Evolutionary conservation across 345 rosid genomes (phyloP).

Genomic region (Lepidium aucheri): DNA sequence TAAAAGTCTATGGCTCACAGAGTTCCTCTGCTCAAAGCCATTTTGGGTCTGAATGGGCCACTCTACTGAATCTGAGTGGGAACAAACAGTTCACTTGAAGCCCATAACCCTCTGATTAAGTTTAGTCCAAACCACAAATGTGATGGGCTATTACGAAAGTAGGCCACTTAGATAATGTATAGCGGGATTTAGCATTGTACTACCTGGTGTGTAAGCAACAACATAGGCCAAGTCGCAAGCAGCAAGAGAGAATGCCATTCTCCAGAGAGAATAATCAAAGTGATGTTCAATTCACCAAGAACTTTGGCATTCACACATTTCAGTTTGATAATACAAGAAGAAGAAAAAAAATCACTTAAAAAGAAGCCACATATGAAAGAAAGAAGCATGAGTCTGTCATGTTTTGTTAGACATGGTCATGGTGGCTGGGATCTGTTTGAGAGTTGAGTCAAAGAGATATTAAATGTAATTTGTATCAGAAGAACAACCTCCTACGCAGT

Average conservation of each 20-base stretch:
- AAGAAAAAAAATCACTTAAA: too few relatives aligned
- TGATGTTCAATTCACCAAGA: neutral
- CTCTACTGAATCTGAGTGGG: neutral
- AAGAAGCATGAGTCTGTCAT: constrained; percentile 5
- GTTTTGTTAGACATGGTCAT: neutral
- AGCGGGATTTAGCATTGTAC: neutral
- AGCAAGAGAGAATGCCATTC: too few relatives aligned
- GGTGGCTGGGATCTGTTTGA: neutral
- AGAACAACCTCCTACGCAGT: constrained; percentile 61
- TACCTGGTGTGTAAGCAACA: too few relatives aligned
- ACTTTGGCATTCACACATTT: too few relatives aligned
- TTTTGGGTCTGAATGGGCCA: neutral
- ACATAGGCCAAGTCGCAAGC: neutral
- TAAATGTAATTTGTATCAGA: constrained; percentile 31
- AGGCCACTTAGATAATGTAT: neutral
- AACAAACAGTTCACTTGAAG: neutral
- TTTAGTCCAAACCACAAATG: neutral
- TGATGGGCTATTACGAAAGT: neutral
- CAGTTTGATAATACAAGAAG: neutral
- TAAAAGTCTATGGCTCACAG: neutral
- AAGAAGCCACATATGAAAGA: neutral
- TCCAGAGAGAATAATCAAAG: too few relatives aligned
- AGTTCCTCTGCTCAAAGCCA: neutral
- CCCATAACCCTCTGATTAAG: neutral
- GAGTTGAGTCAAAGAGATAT: neutral